phyloP scores from a whole-genome alignment of 139 green algal genomes.

The Chlorella sp. region DNA sequence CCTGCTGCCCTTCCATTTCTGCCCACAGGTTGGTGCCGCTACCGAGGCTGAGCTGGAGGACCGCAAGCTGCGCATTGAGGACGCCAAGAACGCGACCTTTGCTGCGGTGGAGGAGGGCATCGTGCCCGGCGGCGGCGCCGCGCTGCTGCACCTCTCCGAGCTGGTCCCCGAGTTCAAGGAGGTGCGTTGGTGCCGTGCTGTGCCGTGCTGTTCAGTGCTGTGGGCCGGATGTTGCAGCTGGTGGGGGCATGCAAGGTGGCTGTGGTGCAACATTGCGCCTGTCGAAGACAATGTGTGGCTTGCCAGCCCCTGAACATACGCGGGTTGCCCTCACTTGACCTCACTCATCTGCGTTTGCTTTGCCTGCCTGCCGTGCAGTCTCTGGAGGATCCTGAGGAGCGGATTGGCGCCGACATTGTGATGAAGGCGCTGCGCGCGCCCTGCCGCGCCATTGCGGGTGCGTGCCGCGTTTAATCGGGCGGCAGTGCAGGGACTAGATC shows the following conservation, averaged over 20 bases:
- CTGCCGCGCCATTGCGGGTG: slow-evolving; percentile 64
- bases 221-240: too few relatives aligned
- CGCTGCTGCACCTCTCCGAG: slow-evolving; percentile 93
- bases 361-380: too few relatives aligned
- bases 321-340: too few relatives aligned
- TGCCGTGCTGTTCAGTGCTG: too few relatives aligned
- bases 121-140: slow-evolving; percentile 89
- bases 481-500: neutral
- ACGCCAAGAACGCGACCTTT: slow-evolving; percentile 99
- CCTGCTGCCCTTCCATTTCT: neutral
- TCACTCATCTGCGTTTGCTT: too few relatives aligned
- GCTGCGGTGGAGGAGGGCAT: slow-evolving; percentile 96
- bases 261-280: too few relatives aligned
- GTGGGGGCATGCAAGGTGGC: too few relatives aligned
- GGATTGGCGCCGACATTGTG: slow-evolving; percentile 94
- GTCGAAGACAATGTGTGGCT: too few relatives aligned
- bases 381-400: slow-evolving; percentile 88
- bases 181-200: too few relatives aligned
- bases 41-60: slow-evolving; percentile 99
- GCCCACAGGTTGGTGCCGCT: slow-evolving; percentile 89
- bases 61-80: slow-evolving; percentile 98
- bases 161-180: slow-evolving; percentile 85
- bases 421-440: slow-evolving; percentile 83
- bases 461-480: neutral
- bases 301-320: too few relatives aligned